Evolutionary conservation across 2,329 filamentous ascomycete genomes (phyloP).

Genomic region (Fusarium sp.): DNA sequence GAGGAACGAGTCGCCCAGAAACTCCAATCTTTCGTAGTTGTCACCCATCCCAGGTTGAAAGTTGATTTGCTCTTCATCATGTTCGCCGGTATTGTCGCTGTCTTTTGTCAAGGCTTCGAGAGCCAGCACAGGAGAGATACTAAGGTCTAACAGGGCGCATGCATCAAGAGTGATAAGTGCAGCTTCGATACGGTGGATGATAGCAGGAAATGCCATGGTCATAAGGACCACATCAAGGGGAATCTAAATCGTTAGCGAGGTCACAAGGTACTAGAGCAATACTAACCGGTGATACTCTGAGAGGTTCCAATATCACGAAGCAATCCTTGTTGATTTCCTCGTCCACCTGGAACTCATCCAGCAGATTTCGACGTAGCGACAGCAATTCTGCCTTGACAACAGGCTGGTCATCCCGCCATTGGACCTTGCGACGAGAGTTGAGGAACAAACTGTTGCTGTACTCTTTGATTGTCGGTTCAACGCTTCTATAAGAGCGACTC

Average conservation of each 20-base stretch:
- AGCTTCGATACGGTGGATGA: constrained; percentile 87
- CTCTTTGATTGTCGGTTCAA: constrained; percentile 78
- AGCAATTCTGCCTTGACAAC: constrained; percentile 85
- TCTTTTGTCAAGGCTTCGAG: constrained; percentile 95
- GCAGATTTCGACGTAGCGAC: constrained; percentile 84
- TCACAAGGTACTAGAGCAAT: fast-evolving
- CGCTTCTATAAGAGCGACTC: constrained; percentile 60
- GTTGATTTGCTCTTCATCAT: constrained; percentile 77
- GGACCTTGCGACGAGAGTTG: constrained; percentile 66
- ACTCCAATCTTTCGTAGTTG: constrained; percentile 96
- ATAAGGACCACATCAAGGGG: constrained; percentile 79
- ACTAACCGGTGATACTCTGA: constrained; percentile 83
- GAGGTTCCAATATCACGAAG: constrained; percentile 82
- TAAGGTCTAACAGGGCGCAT: constrained; percentile 75
- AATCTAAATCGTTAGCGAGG: constrained; percentile 64
- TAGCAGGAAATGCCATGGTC: constrained; percentile 83
- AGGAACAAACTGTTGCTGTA: constrained; percentile 86
- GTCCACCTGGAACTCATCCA: constrained; percentile 77
- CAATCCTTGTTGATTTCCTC: constrained; percentile 64
- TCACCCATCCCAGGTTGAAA: constrained; percentile 89
- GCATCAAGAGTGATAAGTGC: constrained; percentile 86
- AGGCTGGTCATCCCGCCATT: constrained; percentile 80
- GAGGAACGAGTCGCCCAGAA: constrained; percentile 92
- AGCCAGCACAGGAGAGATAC: constrained; percentile 78
- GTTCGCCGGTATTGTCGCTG: constrained; percentile 85